Base-by-base conservation (phyloP, 768 basidiomycete species). In the Agaricus subrufescens region DNA sequence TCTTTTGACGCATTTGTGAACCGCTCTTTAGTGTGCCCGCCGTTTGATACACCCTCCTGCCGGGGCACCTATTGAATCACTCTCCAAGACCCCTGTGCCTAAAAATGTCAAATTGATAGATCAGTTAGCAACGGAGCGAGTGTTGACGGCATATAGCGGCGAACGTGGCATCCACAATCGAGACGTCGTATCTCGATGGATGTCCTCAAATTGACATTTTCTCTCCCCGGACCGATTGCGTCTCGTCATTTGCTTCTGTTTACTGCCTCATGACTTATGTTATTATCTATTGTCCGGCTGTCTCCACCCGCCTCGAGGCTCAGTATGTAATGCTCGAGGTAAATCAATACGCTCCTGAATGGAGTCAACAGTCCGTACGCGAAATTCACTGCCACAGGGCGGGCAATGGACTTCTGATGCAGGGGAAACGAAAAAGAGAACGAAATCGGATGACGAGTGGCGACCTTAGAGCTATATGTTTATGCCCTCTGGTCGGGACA, bases 121-220 rank as follows among this genome's bases (percentile, higher is more conserved):
- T 60, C 84, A 86, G 61, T 73, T 91, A 11, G 86, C 89, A 4
- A 87, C 85, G 12, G 89, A 91, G 65, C 72, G 85, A 23, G 71
- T 93, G 19, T 72, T 86, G 46, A 80, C 78, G 8, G 79, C 81
- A 0, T 90, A 91, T 65, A 73, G 78, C 51, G 79, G 77, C 27
- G 69, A 74, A 50, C 71, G 73, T 49, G 72, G 72, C 23, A 72
- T 75, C 25, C 69, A 74, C 46, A 71, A 72, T 25, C 71, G 74
- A 53, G 73, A 72, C 55, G 69, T 80, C 15, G 77, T 78, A 11
- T 76, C 73, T 50, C 66, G 64, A 1, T 80, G 79, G 79, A 74
- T 80, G 61, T 70, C 68, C 2, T 51, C 61, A 30, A 58, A 60
- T 52, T 71, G 56, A 64, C 39, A 5, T 38, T 34, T 48, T 44